Base-by-base conservation (phyloP, 345 rosid species). In the Sonneratia alba region DNA sequence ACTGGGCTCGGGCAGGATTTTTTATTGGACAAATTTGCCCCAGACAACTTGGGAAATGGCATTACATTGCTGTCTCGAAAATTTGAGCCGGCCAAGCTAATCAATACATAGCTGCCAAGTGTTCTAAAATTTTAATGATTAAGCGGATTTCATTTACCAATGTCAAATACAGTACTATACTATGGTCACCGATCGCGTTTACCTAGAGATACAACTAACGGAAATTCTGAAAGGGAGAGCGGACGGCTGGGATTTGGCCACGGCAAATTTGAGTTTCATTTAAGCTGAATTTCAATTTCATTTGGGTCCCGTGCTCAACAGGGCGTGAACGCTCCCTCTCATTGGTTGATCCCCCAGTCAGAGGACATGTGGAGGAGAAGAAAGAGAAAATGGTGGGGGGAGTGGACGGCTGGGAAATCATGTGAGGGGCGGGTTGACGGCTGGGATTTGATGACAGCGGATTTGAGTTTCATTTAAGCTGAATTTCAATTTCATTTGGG, bases 191-290 rank as follows among this genome's bases (percentile, higher is more conserved):
- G 32, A 27, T 27, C 32, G 32, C 32, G 32, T 27, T 27, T 27
- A 27, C 32, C 32, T 27, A 27, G 32, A 27, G 32, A 27, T 27
- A 27, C 32, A 27, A 27, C 32, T 27, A 27, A 27, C 32, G 32
- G 32, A 27, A 27, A 27, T 27, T 27, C 0, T 27, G 32, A 27
- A 27, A 27, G 14, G 3, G 22, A 43, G 62, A 71, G 75, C 62
- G 71, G 70, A 82, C 87, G 87, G 86, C 65, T 71, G 59, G 14
- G 87, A 86, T 84, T 19, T 40, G 1, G 34, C 49, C 24, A 72
- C 57, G 63, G 18, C 12, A 48, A 73, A 79, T 81, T 73, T 81
- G 74, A 66, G 79, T 78, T 63, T 75, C 66, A 82, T 84, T 80
- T 80, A 75, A 77, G 79, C 6, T 37, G 85, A 77, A 81, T 67